Base-by-base conservation (phyloP, 163 green algal species). In the Prototheca cutis region DNA sequence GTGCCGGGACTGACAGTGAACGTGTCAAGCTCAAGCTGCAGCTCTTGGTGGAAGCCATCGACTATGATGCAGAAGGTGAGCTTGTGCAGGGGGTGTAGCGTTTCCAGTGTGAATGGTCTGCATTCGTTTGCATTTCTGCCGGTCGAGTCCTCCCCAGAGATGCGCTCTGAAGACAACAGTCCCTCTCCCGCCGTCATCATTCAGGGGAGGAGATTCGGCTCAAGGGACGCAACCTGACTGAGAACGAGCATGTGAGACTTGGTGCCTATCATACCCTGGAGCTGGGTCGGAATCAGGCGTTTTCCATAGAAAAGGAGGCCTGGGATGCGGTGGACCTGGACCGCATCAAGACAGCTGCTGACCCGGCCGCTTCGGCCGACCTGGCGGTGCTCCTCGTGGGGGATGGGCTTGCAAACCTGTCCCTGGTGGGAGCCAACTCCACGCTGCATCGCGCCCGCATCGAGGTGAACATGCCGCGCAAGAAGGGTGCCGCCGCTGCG, bases 181-280 rank as follows among this genome's bases (percentile, higher is more conserved):
- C 8, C 25, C 54, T 51, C 23, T 32, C 36, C 54, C 54, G 7
- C 24, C 34, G 29, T 32, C 54, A n/a, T 6, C 53, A 31, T 6
- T 0, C 78, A 90, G 86, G 82, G 27, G 75, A 79, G 34, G 67
- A 83, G 7, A 84, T 98, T 29, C 81, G 91, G 23, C 45, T 98
- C 21, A 83, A 83, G 28, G 91, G 91, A 18, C 74, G 70, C 33
- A 96, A 96, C 73, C 36, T 89, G 28, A 88, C 80, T 2, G 90
- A 97, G 68, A 89, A 59, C 18, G 90, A 97, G 64, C 76, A 95
- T 64, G 82, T 98, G 27, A 89, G 87, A 75, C 73, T 96, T 32
- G 89, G 90, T 15, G 86, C 90, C 1, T 96, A 95, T 65, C 92
- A 99, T 82, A 98, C 89, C 0, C 59, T 96, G 25, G 85, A 95